A percentile compares a stretch with the other conserved stretches of the same genome.
phyloP scores from a whole-genome alignment of 306 rosid genomes.

The Cicer yamashitae region DNA sequence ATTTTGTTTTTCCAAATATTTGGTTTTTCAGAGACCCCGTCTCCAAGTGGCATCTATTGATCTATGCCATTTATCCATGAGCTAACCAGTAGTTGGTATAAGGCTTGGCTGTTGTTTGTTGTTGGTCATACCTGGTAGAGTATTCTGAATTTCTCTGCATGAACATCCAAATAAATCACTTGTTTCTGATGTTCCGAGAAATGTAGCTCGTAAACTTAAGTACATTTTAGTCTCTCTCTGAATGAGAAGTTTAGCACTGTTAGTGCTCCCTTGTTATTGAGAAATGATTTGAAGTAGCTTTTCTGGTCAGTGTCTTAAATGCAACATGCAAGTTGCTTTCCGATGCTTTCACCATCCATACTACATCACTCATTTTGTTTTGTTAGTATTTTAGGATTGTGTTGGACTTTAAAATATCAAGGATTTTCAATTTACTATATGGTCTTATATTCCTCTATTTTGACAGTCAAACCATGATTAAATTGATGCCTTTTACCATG shows the following conservation, averaged over 20 bases:
- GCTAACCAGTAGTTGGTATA: neutral
- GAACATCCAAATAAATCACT: constrained; percentile 8
- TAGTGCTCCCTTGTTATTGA: neutral
- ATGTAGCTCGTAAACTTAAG: neutral
- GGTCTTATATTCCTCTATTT: constrained; percentile 1
- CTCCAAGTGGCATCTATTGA: neutral
- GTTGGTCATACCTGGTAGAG: constrained; percentile 4
- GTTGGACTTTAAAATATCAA: constrained; percentile 5
- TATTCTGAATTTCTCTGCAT: constrained; percentile 23
- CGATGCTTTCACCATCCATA: neutral
- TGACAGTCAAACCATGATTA: constrained; percentile 1
- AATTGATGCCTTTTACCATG: constrained; percentile 10
- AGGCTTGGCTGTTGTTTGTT: neutral
- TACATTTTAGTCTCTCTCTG: constrained; percentile 8
- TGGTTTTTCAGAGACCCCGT: neutral
- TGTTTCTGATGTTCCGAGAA: neutral
- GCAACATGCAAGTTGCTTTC: constrained; percentile 17
- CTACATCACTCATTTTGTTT: constrained; percentile 15
- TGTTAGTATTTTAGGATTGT: constrained; percentile 20
- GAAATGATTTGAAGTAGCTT: constrained; percentile 11
- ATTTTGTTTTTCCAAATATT: constrained; percentile 1
- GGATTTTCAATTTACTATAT: constrained; percentile 7
- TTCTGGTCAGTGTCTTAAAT: constrained; percentile 10
- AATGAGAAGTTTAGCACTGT: neutral
- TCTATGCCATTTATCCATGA: neutral